Percentiles rank a stretch among this genome's conserved stretches.
Evolutionary conservation across 1,139 yeast species (phyloP).

Genomic region (Sugiyamaella neomexicana): DNA sequence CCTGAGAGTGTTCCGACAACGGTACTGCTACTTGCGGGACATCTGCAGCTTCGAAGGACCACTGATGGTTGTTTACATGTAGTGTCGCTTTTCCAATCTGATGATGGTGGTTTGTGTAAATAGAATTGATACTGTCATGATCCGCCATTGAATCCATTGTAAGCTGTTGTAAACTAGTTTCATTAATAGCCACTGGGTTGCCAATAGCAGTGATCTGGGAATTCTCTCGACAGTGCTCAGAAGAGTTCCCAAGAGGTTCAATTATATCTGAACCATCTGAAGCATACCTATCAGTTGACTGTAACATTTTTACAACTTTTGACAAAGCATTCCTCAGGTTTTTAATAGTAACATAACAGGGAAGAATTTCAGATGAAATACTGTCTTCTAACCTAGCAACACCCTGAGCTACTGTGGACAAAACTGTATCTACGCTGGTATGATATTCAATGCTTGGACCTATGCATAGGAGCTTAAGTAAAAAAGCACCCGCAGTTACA

Average conservation of each 20-base stretch:
- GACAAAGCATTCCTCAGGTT: constrained; percentile 26
- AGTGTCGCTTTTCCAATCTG: neutral
- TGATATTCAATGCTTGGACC: constrained; percentile 23
- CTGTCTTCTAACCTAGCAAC: constrained; percentile 20
- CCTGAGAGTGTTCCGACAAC: constrained; percentile 5
- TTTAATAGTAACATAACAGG: constrained; percentile 27
- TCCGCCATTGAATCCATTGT: neutral
- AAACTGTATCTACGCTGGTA: constrained; percentile 20
- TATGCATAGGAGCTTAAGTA: constrained; percentile 28
- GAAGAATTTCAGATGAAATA: constrained; percentile 24
- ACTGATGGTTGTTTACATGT: constrained; percentile 16
- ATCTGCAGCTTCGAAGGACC: constrained; percentile 19
- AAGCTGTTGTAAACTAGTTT: neutral
- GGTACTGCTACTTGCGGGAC: constrained; percentile 7
- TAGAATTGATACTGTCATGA: neutral
- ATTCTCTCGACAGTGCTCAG: neutral
- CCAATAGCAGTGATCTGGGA: neutral
- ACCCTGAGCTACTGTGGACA: constrained; percentile 23
- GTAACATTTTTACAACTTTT: constrained; percentile 16
- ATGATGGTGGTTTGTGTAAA: neutral
- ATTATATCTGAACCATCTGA: neutral
- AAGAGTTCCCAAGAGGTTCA: neutral
- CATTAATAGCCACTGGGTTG: neutral
- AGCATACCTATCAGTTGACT: neutral
- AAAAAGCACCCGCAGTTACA: constrained; percentile 32